Conservation (phyloP, 2,329 filamentous ascomycete species). For the Trichoderma koningiopsis region DNA sequence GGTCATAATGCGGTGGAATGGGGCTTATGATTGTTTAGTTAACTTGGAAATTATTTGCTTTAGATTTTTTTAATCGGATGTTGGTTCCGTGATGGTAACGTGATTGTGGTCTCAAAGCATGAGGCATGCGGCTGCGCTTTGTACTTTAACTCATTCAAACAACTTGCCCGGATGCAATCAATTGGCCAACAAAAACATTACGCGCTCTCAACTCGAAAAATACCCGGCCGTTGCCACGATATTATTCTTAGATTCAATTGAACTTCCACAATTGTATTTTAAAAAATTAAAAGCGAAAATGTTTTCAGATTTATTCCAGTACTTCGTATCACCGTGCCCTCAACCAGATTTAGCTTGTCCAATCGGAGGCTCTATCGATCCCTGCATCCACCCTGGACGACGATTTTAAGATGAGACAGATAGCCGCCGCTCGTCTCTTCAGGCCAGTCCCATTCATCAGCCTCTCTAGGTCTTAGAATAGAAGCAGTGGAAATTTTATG, state of each 20-base stretch:
- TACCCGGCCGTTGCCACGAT: background rate
- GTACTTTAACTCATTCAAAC: background rate
- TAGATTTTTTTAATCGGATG: background rate
- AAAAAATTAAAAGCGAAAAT: background rate
- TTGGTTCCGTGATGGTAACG: background rate
- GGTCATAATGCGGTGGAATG: background rate
- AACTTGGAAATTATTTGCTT: background rate
- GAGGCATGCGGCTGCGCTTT: background rate
- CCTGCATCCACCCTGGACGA: constrained; percentile 4
- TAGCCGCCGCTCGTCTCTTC: constrained; percentile 18
- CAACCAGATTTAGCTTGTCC: background rate
- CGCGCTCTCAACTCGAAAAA: background rate
- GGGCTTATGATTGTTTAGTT: background rate
- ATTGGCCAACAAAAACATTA: background rate
- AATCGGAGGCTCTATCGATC: constrained; percentile 12
- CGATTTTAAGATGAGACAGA: constrained; percentile 20
- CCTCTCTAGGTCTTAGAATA: constrained; percentile 6
- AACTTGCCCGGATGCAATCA: background rate
- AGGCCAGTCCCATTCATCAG: background rate
- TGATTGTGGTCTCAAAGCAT: background rate
- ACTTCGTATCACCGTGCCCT: background rate
- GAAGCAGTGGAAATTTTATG: background rate
- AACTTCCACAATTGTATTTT: background rate
- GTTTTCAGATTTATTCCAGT: background rate
- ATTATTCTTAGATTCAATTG: background rate